Percentiles rank a stretch among this genome's conserved stretches.
Conservation (phyloP, 192 early-diverging fungal species). For the Coemansia sp. region DNA sequence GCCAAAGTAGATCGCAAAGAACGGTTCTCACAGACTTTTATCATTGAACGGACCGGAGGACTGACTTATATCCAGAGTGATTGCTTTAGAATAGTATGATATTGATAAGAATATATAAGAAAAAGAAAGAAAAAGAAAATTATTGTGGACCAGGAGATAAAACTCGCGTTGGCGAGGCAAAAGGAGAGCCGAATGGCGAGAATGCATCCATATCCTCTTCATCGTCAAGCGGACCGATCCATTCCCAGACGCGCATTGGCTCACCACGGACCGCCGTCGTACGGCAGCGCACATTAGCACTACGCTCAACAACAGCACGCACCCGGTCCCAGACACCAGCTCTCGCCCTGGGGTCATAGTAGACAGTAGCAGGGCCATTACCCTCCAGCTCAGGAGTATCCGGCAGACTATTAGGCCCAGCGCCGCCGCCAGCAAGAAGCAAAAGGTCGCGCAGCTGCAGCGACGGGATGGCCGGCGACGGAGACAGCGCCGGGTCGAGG, state of each 20-base stretch:
- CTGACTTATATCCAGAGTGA: slow-evolving; percentile 45
- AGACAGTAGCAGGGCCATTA: slow-evolving; percentile 2
- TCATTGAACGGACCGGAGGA: slow-evolving; percentile 14
- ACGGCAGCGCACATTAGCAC: slow-evolving; percentile 63
- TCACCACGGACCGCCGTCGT: slow-evolving; percentile 63
- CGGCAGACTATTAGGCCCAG: neutral
- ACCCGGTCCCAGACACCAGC: slow-evolving; percentile 64
- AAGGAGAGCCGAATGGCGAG: slow-evolving; percentile 1
- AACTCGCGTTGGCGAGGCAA: slow-evolving; percentile 15
- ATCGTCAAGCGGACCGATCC: slow-evolving; percentile 60
- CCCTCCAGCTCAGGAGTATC: neutral
- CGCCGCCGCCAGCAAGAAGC: slow-evolving; percentile 28
- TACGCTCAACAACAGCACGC: slow-evolving; percentile 58
- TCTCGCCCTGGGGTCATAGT: slow-evolving; percentile 48
- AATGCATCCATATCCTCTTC: slow-evolving; percentile 21
- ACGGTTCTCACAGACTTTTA: slow-evolving; percentile 46
- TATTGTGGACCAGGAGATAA: neutral
- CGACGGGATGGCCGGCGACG: slow-evolving; percentile 54
- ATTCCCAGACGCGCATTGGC: slow-evolving; percentile 67
- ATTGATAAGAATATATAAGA: neutral
- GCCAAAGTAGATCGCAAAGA: slow-evolving; percentile 17
- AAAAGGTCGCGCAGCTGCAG: slow-evolving; percentile 65
- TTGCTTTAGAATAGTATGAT: slow-evolving; percentile 44
- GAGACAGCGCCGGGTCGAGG: slow-evolving; percentile 59
- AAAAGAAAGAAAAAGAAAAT: slow-evolving; percentile 5